A percentile compares a stretch with the other conserved stretches of the same genome.
phyloP scores from a whole-genome alignment of 345 rosid genomes.

The Anastatica hierochuntica region DNA sequence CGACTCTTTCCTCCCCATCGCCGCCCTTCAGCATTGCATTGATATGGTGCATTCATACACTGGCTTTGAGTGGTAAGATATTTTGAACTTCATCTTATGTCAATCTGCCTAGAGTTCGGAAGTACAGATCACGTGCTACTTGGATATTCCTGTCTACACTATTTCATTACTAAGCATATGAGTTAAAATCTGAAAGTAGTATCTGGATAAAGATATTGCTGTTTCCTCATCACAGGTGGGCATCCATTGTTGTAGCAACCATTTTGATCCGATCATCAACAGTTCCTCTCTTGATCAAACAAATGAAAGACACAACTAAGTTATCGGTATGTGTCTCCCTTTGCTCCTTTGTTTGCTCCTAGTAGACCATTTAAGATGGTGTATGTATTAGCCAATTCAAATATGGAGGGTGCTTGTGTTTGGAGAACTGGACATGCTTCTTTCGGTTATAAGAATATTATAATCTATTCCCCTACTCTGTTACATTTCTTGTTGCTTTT shows the following conservation, averaged over 20 bases:
- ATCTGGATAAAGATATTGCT: too few species aligned
- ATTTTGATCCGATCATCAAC: constrained; percentile 55
- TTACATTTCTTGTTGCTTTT: too few species aligned
- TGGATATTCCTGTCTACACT: too few species aligned
- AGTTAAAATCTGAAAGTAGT: too few species aligned
- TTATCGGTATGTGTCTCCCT: constrained; percentile 40
- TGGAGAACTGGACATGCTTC: too few species aligned
- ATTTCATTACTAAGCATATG: too few species aligned
- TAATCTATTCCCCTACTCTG: too few species aligned
- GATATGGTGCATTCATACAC: constrained; percentile 53
- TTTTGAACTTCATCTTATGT: background rate
- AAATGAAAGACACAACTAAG: constrained; percentile 64
- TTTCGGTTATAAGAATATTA: too few species aligned
- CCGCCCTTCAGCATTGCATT: constrained; percentile 56
- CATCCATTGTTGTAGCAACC: constrained; percentile 61
- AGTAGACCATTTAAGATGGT: background rate
- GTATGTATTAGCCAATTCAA: background rate
- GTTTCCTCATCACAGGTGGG: too few species aligned
- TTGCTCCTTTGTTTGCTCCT: background rate
- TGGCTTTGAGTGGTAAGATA: constrained; percentile 54
- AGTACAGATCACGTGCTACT: too few species aligned
- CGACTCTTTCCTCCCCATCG: constrained; percentile 59
- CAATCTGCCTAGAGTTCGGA: too few species aligned
- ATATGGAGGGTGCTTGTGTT: too few species aligned
- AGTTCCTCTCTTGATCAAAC: constrained; percentile 63